Percentiles rank a stretch among this genome's conserved stretches.
phyloP scores from a whole-genome alignment of 768 basidiomycete species.

The Serendipita sp. region DNA sequence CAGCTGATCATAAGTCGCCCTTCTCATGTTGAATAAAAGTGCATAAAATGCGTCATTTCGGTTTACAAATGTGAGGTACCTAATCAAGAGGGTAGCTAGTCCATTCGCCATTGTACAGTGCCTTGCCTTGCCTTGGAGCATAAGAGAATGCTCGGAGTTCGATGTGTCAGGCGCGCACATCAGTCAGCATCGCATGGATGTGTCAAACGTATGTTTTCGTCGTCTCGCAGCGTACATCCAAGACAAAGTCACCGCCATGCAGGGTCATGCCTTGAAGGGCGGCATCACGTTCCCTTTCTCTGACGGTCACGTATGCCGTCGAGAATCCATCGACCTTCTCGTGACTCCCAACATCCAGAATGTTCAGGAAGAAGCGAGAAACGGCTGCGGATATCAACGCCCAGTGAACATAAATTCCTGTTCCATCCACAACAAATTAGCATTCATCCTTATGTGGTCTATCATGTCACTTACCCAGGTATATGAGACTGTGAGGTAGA shows the following conservation, averaged over 20 bases:
- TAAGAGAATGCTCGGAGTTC: too few species aligned
- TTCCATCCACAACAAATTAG: background rate
- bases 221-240: too few species aligned
- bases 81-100: too few species aligned
- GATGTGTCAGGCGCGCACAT: too few species aligned
- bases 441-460: background rate
- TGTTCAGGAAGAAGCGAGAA: background rate
- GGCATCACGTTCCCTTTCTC: background rate
- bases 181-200: too few species aligned
- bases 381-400: background rate
- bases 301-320: background rate
- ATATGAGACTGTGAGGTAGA: background rate
- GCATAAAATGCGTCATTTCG: too few species aligned
- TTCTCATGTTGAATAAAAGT: too few species aligned
- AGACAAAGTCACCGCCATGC: background rate
- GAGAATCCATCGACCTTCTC: background rate
- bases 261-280: background rate
- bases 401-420: conserved; percentile 1
- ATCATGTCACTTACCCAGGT: background rate
- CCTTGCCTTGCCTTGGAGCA: too few species aligned
- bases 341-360: background rate
- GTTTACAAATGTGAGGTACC: too few species aligned
- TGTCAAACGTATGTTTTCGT: too few species aligned
- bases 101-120: too few species aligned
- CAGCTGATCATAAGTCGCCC: too few species aligned